Evolutionary conservation across 2,329 filamentous ascomycete genomes (phyloP), one percentile per base, ranked within the genome.

Genomic region (Trichoderma semiorbis): DNA sequence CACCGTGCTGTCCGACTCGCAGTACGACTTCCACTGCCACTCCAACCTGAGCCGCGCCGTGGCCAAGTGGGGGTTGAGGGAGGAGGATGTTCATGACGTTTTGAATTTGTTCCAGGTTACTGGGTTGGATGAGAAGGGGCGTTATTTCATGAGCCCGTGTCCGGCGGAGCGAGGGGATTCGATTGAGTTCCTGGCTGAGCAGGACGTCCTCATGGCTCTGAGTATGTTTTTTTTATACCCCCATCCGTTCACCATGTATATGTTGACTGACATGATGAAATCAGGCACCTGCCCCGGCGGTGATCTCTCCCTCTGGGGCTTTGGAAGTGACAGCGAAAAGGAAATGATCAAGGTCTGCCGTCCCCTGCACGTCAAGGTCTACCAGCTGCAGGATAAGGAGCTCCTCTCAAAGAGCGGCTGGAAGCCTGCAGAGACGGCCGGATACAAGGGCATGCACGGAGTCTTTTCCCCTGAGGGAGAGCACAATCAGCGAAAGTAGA

Each of bases 81-180:
- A 96, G 80, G 84, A 84, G 34, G 93, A 96, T 78, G 89, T 96
- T 1, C 93, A 97, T 77, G 93, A 97, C 79, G 93, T 97, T 0
- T 85, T 97, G 69, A 97, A 97, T 77, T 85, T 97, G 3, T 96
- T 97, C 78, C 93, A 97, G 79, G 92, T 95, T 7, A 96, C 93
- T 0, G 93, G 93, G 0, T 79, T 96, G 61, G 91, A 96, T 76
- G 84, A 87, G 68, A 77, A 91, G 72, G 93, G 92, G 0, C 87
- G 89, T 67, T 95, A 95, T 75, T 95, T 93, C 73, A 97, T 97
- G 87, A 89, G 85, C 71, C 86, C 88, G 0, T 88, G 85, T 71
- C 89, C 89, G 0, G 89, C 88, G 0, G 79, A 82, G 69, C 75
- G 80, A 7, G 87, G 85, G 0, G 88, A 90, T 72, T 89, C 86